Percentiles rank a stretch among this genome's conserved stretches.
Conservation (phyloP, 225 moss, liverwort and hornwort genomes). For the Neckera pumila region DNA sequence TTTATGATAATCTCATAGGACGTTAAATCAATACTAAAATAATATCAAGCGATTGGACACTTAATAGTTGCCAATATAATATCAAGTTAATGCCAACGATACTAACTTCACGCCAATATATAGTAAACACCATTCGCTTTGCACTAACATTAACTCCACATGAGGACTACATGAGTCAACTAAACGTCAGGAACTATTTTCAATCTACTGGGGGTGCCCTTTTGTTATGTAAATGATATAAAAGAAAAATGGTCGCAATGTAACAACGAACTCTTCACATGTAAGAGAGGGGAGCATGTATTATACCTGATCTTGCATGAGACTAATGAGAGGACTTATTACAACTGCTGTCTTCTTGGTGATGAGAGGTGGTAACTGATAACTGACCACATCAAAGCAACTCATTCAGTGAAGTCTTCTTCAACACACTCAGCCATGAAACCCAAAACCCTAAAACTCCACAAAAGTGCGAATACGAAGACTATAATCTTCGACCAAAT, state of each 20-base stretch:
- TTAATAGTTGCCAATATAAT: not conserved
- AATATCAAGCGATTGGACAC: not conserved
- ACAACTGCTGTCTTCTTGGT: conserved; percentile 87
- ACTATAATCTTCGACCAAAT: not conserved
- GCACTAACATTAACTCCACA: not conserved
- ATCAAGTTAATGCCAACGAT: not conserved
- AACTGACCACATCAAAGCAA: conserved; percentile 40
- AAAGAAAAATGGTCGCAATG: not conserved
- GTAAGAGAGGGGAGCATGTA: not conserved
- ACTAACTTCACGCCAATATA: not conserved
- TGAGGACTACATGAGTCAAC: not conserved
- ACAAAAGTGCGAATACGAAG: not conserved
- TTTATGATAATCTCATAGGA: not conserved
- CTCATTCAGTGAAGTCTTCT: not conserved
- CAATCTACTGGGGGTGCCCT: not conserved
- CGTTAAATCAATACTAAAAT: not conserved
- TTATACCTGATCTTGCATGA: conserved; percentile 88
- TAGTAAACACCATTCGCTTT: not conserved
- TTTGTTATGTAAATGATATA: not conserved
- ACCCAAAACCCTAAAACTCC: not conserved
- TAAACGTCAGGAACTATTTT: not conserved
- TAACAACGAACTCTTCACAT: not conserved
- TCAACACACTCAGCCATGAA: not conserved
- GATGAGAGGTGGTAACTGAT: conserved; percentile 85
- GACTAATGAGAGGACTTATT: conserved; percentile 91